Percentiles rank a stretch among this genome's conserved stretches.
These are phyloP conservation scores for Coniochaeta ligniaria DNA, from an alignment of 2,329 filamentous ascomycete species.

Conservation along the genomic window DNA sequence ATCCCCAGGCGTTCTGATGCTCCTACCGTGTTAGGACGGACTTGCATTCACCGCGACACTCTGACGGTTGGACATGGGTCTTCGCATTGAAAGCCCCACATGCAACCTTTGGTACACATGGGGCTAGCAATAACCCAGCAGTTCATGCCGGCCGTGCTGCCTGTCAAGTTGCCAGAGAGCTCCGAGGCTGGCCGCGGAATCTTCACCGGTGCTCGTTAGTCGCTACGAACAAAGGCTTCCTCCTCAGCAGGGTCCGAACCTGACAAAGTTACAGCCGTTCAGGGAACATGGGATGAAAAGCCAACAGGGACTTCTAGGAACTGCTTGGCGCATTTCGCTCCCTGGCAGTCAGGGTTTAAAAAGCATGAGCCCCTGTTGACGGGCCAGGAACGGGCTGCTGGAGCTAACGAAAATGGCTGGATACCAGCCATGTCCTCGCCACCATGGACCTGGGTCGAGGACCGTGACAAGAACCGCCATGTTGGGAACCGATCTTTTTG, in stretches of 20 bases:
- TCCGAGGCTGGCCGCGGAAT: not conserved
- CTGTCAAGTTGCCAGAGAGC: not conserved
- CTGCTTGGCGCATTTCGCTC: not conserved
- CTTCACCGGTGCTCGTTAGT: not conserved
- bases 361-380: not conserved
- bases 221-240: not conserved
- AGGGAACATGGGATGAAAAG: not conserved
- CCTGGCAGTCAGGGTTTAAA: not conserved
- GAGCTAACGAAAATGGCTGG: not conserved
- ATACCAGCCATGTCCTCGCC: not conserved
- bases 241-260: not conserved
- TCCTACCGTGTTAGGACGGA: not conserved
- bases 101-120: not conserved
- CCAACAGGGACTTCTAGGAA: not conserved
- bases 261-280: not conserved
- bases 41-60: not conserved
- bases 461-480: not conserved
- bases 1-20: not conserved
- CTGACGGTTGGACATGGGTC: not conserved
- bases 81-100: not conserved
- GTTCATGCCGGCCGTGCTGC: not conserved
- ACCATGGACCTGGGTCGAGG: constrained; percentile 2
- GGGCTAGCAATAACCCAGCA: not conserved
- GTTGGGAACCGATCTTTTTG: not conserved
- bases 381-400: not conserved